Evolutionary conservation across 352 stramenopile genomes (phyloP).

Genomic region (Phytophthora litchii): DNA sequence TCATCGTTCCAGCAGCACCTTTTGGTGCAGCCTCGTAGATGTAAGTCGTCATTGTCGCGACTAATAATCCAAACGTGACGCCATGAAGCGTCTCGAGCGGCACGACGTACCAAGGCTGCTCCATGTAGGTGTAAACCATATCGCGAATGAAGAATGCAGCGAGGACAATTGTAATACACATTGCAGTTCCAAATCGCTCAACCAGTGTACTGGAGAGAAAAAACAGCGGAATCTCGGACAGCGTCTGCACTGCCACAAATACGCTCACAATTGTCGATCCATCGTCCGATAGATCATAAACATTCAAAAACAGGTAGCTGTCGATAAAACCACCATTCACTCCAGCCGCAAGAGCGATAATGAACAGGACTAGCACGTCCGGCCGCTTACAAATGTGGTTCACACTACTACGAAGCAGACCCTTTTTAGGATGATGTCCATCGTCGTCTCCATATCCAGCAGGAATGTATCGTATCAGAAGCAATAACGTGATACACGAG

Average conservation of each 20-base stretch:
- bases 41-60: slow-evolving; percentile 55
- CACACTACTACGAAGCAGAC: slow-evolving; percentile 39
- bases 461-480: slow-evolving; percentile 51
- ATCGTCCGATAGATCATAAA: slow-evolving; percentile 55
- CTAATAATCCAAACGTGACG: slow-evolving; percentile 52
- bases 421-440: slow-evolving; percentile 14
- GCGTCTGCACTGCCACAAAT: slow-evolving; percentile 53
- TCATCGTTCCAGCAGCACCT: slow-evolving; percentile 54
- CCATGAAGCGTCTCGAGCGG: slow-evolving; percentile 67
- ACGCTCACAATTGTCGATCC: slow-evolving; percentile 58
- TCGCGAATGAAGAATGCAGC: slow-evolving; percentile 50
- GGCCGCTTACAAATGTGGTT: slow-evolving; percentile 25
- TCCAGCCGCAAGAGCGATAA: slow-evolving; percentile 50
- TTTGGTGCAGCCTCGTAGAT: slow-evolving; percentile 48
- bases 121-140: slow-evolving; percentile 61
- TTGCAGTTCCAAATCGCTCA: slow-evolving; percentile 42
- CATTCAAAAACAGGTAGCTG: slow-evolving; percentile 57
- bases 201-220: slow-evolving; percentile 62
- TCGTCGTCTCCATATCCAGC: slow-evolving; percentile 20
- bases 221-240: slow-evolving; percentile 64
- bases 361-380: slow-evolving; percentile 48
- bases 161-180: slow-evolving; percentile 51
- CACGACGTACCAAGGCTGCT: slow-evolving; percentile 56
- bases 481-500: slow-evolving; percentile 40
- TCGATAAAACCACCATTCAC: slow-evolving; percentile 63